Percentiles rank a stretch among this genome's conserved stretches.
These are phyloP conservation scores for Chytridiales sp. DNA, from an alignment of 371 early-diverging fungal genomes.

Conservation along the genomic window DNA sequence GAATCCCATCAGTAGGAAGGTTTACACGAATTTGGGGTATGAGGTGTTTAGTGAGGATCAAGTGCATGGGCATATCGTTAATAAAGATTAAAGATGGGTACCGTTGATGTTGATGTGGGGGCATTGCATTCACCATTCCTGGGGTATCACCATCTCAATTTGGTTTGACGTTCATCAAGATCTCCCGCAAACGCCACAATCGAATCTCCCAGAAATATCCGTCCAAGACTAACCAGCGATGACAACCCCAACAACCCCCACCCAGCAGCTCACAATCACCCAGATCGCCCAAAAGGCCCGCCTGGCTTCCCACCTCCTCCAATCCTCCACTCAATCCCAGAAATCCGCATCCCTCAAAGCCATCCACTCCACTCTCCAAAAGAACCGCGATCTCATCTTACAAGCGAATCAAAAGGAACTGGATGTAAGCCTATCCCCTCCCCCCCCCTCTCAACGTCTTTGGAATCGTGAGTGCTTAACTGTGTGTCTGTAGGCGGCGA, in stretches of 20 bases:
- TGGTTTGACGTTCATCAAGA: not conserved
- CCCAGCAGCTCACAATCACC: no score
- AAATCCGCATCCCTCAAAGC: conserved; percentile 75
- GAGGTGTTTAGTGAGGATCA: no score
- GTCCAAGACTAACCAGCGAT: no score
- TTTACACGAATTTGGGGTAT: no score
- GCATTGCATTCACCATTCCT: no score
- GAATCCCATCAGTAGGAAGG: no score
- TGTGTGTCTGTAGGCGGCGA: conserved; percentile 49
- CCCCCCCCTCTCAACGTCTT: not conserved
- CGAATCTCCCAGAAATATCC: no score
- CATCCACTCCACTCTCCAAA: conserved; percentile 70
- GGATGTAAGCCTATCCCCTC: conserved; percentile 47
- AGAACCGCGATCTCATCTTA: conserved; percentile 69
- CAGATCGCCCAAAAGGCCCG: conserved; percentile 75
- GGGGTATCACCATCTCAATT: no score
- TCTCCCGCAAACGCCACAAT: conserved; percentile 1
- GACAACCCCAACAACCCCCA: no score
- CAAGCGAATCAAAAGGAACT: conserved; percentile 81
- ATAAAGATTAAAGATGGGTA: no score
- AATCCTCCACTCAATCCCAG: conserved; percentile 69
- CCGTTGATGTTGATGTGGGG: no score
- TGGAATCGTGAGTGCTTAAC: not conserved
- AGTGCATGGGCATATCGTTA: no score
- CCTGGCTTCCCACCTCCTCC: conserved; percentile 77